These are phyloP conservation scores for Dunaliella primolecta DNA, from an alignment of 139 green algal genomes.

Conservation along the genomic window DNA sequence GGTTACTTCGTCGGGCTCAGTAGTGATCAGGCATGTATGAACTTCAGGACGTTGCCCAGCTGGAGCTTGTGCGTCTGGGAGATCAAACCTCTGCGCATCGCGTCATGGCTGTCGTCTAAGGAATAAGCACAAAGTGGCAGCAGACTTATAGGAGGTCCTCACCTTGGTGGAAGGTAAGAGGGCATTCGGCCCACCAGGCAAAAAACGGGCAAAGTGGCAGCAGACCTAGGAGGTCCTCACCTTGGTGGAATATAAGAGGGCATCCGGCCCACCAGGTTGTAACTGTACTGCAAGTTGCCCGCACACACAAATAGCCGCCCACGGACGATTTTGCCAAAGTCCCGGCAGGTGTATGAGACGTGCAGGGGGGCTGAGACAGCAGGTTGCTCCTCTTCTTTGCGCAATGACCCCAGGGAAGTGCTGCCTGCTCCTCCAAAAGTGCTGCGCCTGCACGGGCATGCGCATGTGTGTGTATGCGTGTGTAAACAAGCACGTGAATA, in stretches of 20 bases:
- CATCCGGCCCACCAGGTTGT: slow-evolving; percentile 45
- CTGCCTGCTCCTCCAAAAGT: background rate
- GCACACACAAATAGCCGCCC: slow-evolving; percentile 51
- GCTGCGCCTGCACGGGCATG: background rate
- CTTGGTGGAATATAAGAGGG: slow-evolving; percentile 47
- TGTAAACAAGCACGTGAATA: no score
- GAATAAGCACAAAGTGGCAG: no score
- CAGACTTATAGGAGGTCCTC: background rate
- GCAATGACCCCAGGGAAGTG: background rate
- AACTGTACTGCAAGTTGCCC: slow-evolving; percentile 46
- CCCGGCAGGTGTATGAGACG: slow-evolving; percentile 48
- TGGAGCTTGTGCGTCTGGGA: no score
- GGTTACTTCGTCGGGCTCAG: no score
- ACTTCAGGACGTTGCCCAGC: no score
- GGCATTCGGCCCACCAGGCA: slow-evolving; percentile 45
- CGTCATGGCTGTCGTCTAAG: no score
- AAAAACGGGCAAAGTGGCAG: no score
- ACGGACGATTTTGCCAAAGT: slow-evolving; percentile 51
- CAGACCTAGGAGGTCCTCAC: background rate
- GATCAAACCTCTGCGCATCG: no score
- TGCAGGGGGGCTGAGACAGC: slow-evolving; percentile 11
- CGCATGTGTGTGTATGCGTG: background rate
- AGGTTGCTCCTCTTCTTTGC: background rate
- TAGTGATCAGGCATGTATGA: no score
- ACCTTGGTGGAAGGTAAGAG: slow-evolving; percentile 42